Evolutionary conservation across 257 asterid genomes (phyloP).

Genomic region (Solanum peruvianum): DNA sequence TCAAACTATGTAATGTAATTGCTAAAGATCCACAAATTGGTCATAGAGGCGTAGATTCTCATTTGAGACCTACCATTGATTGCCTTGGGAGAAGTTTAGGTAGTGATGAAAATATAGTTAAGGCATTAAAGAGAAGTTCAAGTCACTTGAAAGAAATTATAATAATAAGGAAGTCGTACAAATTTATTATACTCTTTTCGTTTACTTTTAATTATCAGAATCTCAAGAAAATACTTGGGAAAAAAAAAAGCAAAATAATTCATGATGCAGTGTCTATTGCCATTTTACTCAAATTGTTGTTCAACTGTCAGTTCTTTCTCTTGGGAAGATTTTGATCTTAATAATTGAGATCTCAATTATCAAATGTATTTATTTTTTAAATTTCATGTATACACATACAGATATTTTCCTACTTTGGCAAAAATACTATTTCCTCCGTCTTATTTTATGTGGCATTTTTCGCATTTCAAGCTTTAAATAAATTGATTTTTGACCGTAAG

Average conservation of each 20-base stretch:
- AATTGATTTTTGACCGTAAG: fast-evolving
- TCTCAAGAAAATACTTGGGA: not conserved
- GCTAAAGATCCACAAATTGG: not conserved
- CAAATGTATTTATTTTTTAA: no score
- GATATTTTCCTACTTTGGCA: not conserved
- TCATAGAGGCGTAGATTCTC: not conserved
- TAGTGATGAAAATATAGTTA: not conserved
- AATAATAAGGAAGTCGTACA: no score
- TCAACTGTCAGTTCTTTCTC: not conserved
- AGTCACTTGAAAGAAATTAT: no score
- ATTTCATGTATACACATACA: no score
- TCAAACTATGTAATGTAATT: not conserved
- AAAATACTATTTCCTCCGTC: no score
- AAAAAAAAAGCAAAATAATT: not conserved
- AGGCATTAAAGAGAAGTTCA: not conserved
- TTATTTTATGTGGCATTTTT: no score
- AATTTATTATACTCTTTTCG: not conserved
- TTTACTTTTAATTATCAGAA: not conserved
- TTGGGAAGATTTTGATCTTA: no score
- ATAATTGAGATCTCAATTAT: not conserved
- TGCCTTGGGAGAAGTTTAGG: not conserved
- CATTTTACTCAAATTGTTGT: not conserved
- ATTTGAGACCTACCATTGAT: not conserved
- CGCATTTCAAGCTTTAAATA: no score
- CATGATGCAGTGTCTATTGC: not conserved